These are phyloP conservation scores for Colletotrichum higginsianum DNA, from an alignment of 2,329 filamentous ascomycete species.

Conservation along the genomic window DNA sequence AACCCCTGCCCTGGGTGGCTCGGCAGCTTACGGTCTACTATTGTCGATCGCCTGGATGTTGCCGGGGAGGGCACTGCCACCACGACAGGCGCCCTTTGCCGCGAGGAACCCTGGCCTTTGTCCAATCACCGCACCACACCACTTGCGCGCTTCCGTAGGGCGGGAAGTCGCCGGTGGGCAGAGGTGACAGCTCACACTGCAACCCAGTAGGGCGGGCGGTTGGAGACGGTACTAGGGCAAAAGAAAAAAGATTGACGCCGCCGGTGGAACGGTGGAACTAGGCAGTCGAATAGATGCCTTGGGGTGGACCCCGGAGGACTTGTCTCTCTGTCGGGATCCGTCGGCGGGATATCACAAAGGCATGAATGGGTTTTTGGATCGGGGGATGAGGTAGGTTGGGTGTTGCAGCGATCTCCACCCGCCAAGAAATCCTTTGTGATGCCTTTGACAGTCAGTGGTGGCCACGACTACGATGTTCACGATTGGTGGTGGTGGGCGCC, in stretches of 20 bases:
- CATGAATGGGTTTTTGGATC: background rate
- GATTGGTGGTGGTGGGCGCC: background rate
- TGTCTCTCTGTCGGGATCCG: background rate
- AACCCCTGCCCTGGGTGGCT: background rate
- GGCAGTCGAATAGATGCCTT: background rate
- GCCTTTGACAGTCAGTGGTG: too few species aligned
- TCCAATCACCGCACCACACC: background rate
- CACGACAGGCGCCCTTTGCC: constrained; percentile 8
- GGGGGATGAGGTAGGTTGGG: background rate
- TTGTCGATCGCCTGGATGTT: background rate
- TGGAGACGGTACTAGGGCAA: background rate
- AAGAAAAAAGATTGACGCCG: background rate
- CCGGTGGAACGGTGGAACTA: background rate
- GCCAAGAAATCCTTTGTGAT: background rate
- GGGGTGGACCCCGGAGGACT: too few species aligned
- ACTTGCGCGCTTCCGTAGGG: background rate
- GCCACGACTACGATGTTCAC: background rate
- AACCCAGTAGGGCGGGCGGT: background rate
- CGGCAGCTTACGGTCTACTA: constrained; percentile 1
- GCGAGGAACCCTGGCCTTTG: background rate
- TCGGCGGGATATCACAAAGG: background rate
- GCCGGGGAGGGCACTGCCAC: background rate
- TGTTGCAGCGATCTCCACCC: background rate
- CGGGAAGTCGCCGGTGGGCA: background rate
- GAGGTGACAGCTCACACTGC: background rate